Evolutionary conservation across 768 basidiomycete genomes (phyloP), one percentile per base, ranked within the genome.

Genomic region (Coprinopsis cinerea): DNA sequence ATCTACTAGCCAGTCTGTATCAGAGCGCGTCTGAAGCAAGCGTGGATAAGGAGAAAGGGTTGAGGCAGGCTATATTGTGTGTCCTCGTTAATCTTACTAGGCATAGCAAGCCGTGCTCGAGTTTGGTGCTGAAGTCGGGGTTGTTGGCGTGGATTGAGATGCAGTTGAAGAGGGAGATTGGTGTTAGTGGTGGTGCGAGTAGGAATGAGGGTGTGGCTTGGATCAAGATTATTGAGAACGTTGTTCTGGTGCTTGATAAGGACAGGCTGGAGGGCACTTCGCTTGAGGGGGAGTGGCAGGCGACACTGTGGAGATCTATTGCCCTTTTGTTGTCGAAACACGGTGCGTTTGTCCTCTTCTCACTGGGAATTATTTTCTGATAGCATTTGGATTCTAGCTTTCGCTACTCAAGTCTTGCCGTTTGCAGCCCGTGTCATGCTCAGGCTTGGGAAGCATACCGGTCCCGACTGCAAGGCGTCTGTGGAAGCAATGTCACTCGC

Each of bases 91-190:
- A 84, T 58, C 58, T 92, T 48, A 87, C 88, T 0, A 79, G 75
- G 57, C 83, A 88, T 57, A 55, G 67, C 0, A 79, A 84, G 55
- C 90, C 90, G 0, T 75, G 81, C 5, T 79, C 74, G 10, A 85
- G 85, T 0, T 71, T 95, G 36, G 67, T 92, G 10, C 70, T 89
- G 44, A 83, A 83, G 56, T 82, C 84, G 0, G 77, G 79, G 1
- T 70, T 94, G 6, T 67, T 95, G 2, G 65, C 82, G 0, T 97
- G 93, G 93, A 81, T 94, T 22, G 83, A 88, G 60, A 81, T 87
- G 67, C 87, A 90, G 57, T 59, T 88, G 7, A 54, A 66, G 17
- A 57, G 57, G 3, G 60, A 65, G 4, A 61, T 56, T 23, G n/a
- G n/a, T n/a, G n/a, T n/a, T n/a, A n/a, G n/a, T n/a, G n/a, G n/a